Base-by-base conservation (phyloP, 176 grass and related monocot genomes). In the maize (Zea mays) region DNA sequence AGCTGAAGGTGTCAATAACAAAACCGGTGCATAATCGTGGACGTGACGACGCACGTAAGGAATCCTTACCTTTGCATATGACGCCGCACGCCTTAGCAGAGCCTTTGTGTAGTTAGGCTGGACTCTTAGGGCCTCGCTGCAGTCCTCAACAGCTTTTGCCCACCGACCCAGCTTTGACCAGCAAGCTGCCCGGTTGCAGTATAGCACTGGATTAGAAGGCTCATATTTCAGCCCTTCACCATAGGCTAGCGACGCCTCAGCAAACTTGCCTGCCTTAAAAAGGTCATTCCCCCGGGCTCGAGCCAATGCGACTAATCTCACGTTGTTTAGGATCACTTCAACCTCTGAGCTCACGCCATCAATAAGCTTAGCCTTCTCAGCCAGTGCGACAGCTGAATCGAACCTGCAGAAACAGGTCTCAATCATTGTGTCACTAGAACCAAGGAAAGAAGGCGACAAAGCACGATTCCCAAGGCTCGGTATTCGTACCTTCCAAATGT, bases 181-280 rank as follows among this genome's bases (percentile, higher is more conserved):
- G 44, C 90, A 97, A 73, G 84, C 93, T 40, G 90, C 87, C 61
- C 90, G 67, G 68, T 97, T 97, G 82, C 79, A 88, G 66, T 87
- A 78, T 20, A 97, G 37, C 34, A 85, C 79, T 39, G 82, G 39
- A 77, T 92, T 97, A 17, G 71, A 88, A 39, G 78, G 69, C 59
- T 87, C 90, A 59, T 88, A 81, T 62, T 88, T 88, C 37, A 97
- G 87, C 47, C 92, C 92, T 81, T 90, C 87, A 8, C 70, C 90
- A 6, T 90, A 97, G 27, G 85, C 79, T 67, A 88, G 4, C 34
- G 74, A 67, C 0, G 93, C 93, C 45, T 90, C 85, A 6, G 62
- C 40, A 78, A 92, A 92, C 27, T 84, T 78, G 60, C 72, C 85
- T 3, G 73, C 68, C 54, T 82, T 86, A 78, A 84, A 97, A 39